These are phyloP conservation scores for Talaromyces proteolyticus DNA, from an alignment of 495 filamentous ascomycete species.

Conservation along the genomic window DNA sequence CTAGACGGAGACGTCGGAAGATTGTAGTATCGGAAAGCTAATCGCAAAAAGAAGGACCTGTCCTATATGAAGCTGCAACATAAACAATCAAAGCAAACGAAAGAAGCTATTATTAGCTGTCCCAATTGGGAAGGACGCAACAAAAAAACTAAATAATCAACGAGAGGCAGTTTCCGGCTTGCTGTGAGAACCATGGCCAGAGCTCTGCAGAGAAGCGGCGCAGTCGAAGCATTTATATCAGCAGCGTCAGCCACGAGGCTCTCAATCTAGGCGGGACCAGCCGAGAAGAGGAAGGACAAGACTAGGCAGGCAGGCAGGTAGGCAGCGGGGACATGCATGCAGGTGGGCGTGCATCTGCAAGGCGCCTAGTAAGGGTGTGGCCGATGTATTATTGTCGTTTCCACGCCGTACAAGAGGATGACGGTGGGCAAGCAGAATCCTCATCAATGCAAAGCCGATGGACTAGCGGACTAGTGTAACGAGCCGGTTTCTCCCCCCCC, in stretches of 20 bases:
- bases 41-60: too few relatives aligned
- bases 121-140: not conserved
- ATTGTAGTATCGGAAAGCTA: too few relatives aligned
- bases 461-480: too few relatives aligned
- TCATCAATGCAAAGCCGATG: too few relatives aligned
- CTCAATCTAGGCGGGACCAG: not conserved
- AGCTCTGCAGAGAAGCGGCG: not conserved
- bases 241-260: not conserved
- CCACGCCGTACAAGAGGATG: too few relatives aligned
- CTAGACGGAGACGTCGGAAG: not conserved
- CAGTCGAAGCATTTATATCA: not conserved
- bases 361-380: too few relatives aligned
- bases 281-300: not conserved
- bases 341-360: too few relatives aligned
- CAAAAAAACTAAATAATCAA: conserved; percentile 1
- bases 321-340: too few relatives aligned
- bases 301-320: not conserved
- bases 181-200: not conserved
- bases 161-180: conserved; percentile 2
- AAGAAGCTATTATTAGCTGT: not conserved
- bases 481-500: too few relatives aligned
- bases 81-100: conserved; percentile 2
- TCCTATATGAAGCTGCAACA: conserved; percentile 1
- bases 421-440: too few relatives aligned
- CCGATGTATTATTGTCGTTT: too few relatives aligned